Conservation (phyloP, 768 basidiomycete genomes). For the Hirschioporus abietinus region DNA sequence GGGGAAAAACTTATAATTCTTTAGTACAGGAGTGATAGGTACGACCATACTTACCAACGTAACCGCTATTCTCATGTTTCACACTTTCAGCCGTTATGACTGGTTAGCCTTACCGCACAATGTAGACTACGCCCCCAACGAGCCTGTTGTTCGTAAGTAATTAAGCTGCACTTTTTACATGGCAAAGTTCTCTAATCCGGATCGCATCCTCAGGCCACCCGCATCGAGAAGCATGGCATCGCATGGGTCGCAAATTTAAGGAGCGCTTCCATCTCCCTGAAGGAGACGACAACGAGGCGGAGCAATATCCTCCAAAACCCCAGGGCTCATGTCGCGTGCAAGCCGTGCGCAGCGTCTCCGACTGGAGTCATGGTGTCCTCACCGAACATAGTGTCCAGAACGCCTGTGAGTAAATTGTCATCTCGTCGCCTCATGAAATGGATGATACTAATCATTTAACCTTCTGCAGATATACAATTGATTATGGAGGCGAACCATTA, state of each 20-base stretch:
- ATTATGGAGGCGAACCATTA: conserved; percentile 83
- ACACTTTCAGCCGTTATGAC: conserved; percentile 37
- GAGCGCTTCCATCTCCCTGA: conserved; percentile 20
- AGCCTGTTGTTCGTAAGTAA: conserved; percentile 54
- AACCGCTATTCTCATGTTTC: conserved; percentile 8
- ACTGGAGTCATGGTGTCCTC: conserved; percentile 93
- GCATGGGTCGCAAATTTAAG: conserved; percentile 39
- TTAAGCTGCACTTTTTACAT: neutral
- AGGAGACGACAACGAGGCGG: conserved; percentile 31
- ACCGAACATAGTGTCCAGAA: conserved; percentile 91
- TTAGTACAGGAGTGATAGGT: conserved; percentile 27
- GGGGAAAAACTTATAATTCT: neutral
- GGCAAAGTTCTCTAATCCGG: neutral
- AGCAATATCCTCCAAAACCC: conserved; percentile 37
- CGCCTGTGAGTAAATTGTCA: conserved; percentile 57
- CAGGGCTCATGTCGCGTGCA: conserved; percentile 65
- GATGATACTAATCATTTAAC: neutral
- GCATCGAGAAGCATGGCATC: conserved; percentile 55
- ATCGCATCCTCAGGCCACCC: conserved; percentile 48
- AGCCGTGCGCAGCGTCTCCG: conserved; percentile 78
- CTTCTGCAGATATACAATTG: conserved; percentile 56
- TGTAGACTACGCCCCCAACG: conserved; percentile 52
- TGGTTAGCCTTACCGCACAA: conserved; percentile 83
- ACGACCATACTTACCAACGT: conserved; percentile 12
- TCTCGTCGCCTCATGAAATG: neutral